Evolutionary conservation across 1,284 basidiomycete species (phyloP).

Genomic region (Macrocybe sp.): DNA sequence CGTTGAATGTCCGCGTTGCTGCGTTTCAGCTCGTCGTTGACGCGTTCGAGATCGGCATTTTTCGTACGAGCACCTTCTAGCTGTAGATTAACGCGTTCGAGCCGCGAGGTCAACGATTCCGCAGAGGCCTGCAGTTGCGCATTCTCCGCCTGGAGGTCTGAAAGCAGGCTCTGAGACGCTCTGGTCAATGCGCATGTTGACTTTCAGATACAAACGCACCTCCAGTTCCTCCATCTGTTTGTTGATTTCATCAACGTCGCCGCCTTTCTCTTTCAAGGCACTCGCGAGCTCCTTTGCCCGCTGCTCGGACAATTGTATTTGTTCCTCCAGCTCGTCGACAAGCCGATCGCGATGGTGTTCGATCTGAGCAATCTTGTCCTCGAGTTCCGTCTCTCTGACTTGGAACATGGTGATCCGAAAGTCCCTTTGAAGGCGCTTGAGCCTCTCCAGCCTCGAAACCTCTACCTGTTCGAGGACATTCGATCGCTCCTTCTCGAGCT

Average conservation of each 20-base stretch:
- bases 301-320: conserved; percentile 27
- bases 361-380: conserved; percentile 40
- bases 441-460: conserved; percentile 44
- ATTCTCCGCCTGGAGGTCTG: conserved; percentile 39
- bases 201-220: conserved; percentile 24
- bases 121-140: conserved; percentile 41
- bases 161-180: conserved; percentile 35
- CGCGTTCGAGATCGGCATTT: conserved; percentile 47
- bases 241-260: conserved; percentile 29
- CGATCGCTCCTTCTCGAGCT: conserved; percentile 47
- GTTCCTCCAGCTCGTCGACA: conserved; percentile 24
- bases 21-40: conserved; percentile 52
- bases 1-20: conserved; percentile 49
- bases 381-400: conserved; percentile 52
- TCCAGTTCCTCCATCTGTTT: conserved; percentile 39
- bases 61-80: conserved; percentile 51
- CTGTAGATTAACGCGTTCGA: conserved; percentile 53
- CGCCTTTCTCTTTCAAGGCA: conserved; percentile 34
- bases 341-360: conserved; percentile 36
- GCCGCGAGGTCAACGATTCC: conserved; percentile 41
- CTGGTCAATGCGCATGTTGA: conserved; percentile 7
- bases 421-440: conserved; percentile 55
- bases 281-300: conserved; percentile 25
- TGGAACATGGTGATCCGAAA: conserved; percentile 61
- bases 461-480: conserved; percentile 48